phyloP scores from a whole-genome alignment of 1,284 basidiomycete species.

The Ceratobasidium theobromae region DNA sequence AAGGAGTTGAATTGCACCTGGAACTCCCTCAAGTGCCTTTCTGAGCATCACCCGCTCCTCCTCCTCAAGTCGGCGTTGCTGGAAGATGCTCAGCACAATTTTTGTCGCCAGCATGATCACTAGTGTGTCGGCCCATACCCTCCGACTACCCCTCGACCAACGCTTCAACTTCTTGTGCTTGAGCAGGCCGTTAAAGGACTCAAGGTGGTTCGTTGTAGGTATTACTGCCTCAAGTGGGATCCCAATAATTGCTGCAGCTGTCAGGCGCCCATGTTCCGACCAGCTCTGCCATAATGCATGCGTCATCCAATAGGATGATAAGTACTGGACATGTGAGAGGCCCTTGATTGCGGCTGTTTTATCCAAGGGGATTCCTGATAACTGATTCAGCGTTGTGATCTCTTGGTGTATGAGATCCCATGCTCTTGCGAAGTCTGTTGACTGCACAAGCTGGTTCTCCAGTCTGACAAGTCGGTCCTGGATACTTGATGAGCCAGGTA shows the following conservation, averaged over 20 bases:
- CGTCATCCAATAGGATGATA: constrained; percentile 37
- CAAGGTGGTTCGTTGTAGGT: constrained; percentile 48
- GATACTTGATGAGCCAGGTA: not conserved
- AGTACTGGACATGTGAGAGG: constrained; percentile 35
- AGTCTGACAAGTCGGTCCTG: not conserved
- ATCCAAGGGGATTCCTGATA: not conserved
- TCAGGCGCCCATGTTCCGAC: constrained; percentile 40
- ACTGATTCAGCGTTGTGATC: not conserved
- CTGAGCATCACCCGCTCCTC: not conserved
- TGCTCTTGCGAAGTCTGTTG: not conserved
- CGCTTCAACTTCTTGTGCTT: constrained; percentile 42
- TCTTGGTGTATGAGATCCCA: not conserved
- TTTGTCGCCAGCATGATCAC: constrained; percentile 39
- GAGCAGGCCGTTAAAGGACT: constrained; percentile 47
- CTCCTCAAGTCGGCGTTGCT: constrained; percentile 16
- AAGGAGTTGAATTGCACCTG: not conserved
- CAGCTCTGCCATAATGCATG: constrained; percentile 41
- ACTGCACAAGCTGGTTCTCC: not conserved
- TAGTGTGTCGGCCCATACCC: constrained; percentile 43
- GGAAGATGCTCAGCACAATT: constrained; percentile 40
- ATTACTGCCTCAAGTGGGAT: constrained; percentile 43
- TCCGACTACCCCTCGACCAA: constrained; percentile 40
- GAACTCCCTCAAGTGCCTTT: not conserved
- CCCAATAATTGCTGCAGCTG: constrained; percentile 40
- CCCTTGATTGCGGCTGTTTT: constrained; percentile 1